Evolutionary conservation across 1,284 basidiomycete genomes (phyloP), one percentile per base, ranked within the genome.

Genomic region (Phenoliferia sp.): DNA sequence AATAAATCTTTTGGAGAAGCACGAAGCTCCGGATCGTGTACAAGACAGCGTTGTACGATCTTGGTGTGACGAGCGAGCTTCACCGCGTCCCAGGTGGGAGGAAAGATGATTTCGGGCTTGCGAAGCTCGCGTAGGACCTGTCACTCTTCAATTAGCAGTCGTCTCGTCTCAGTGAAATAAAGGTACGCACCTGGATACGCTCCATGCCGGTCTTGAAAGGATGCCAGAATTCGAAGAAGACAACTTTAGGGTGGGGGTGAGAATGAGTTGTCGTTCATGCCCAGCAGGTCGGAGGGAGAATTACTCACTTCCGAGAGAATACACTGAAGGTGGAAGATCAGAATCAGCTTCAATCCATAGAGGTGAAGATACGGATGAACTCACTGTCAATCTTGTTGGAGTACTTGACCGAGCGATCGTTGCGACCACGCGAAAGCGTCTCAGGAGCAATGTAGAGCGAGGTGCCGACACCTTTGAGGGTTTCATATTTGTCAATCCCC

Each of bases 391-490:
- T 68, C 68, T 73, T 73, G 65, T 73, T 73, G 29, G 66, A 70
- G 59, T 72, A 68, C 36, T 71, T 66, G 44, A 65, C 61, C 1
- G 63, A 39, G 4, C 65, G 64, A 7, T 67, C 66, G 19, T 57
- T 62, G 5, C 72, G 35, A 0, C 65, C 68, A 2, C 66, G 64
- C 5, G 66, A 31, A 28, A 69, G 58, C 36, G 69, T 74, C 62
- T 76, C 75, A 1, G 75, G 75, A 3, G 75, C 71, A 16, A 76
- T 69, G 64, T 76, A 76, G 28, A 76, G 67, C 19, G 70, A 72
- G 0, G 75, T 76, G 0, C 75, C 75, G 50, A 76, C 75, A 19
- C 74, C 73, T 71, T 39, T 5, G 32, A 34, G n/a, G 10, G n/a
- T n/a, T n/a, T n/a, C n/a, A n/a, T n/a, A n/a, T n/a, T n/a, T n/a